Evolutionary conservation across 2,329 filamentous ascomycete genomes (phyloP).

Genomic region (Uncinocarpus reesii): DNA sequence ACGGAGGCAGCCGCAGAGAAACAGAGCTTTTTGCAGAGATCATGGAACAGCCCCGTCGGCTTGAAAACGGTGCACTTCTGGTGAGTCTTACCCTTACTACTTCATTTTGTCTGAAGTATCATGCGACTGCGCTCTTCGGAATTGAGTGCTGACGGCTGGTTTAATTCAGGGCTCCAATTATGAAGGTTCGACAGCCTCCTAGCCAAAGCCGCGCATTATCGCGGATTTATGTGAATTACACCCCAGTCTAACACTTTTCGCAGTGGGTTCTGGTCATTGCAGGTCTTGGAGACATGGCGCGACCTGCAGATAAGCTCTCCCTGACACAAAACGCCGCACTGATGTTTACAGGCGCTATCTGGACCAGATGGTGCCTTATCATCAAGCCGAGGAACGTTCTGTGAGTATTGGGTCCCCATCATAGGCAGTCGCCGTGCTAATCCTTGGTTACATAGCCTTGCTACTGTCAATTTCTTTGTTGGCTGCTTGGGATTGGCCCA

Average conservation of each 20-base stretch:
- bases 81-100: slow-evolving; percentile 43
- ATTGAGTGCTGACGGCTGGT: neutral
- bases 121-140: neutral
- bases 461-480: slow-evolving; percentile 96
- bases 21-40: slow-evolving; percentile 55
- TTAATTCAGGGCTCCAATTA: slow-evolving; percentile 67
- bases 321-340: slow-evolving; percentile 85
- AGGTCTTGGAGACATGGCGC: slow-evolving; percentile 80
- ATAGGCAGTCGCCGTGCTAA: neutral
- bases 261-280: slow-evolving; percentile 89
- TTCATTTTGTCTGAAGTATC: neutral
- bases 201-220: neutral
- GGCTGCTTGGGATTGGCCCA: slow-evolving; percentile 78
- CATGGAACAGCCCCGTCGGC: slow-evolving; percentile 74
- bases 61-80: slow-evolving; percentile 97
- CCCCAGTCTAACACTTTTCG: slow-evolving; percentile 13
- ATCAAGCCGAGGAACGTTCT: slow-evolving; percentile 90
- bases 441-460: slow-evolving; percentile 49
- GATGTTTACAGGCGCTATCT: slow-evolving; percentile 85
- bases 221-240: neutral
- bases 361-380: slow-evolving; percentile 97
- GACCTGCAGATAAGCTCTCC: slow-evolving; percentile 85
- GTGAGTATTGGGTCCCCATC: slow-evolving; percentile 39
- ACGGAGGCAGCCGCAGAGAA: slow-evolving; percentile 44
- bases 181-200: slow-evolving; percentile 52